A percentile compares a stretch with the other conserved stretches of the same genome.
Evolutionary conservation across 1,139 yeast species (phyloP).

Genomic region (Torulaspora pretoriensis): DNA sequence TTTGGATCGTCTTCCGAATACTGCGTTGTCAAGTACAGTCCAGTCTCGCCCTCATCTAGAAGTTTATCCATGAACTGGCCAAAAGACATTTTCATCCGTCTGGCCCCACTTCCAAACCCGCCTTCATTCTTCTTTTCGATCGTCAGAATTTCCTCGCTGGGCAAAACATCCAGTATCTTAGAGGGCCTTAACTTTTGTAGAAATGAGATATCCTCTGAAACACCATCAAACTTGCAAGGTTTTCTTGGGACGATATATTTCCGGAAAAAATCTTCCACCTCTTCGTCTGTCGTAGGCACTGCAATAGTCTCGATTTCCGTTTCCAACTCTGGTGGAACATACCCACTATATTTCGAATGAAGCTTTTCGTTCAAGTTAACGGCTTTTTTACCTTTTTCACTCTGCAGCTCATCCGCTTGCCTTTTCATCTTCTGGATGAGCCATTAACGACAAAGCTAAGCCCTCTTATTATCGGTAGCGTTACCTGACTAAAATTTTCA

Average conservation of each 20-base stretch:
- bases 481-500: background rate
- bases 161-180: slow-evolving; percentile 37
- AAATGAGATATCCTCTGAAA: slow-evolving; percentile 12
- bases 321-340: slow-evolving; percentile 10
- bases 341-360: slow-evolving; percentile 16
- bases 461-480: background rate
- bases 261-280: slow-evolving; percentile 16
- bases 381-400: background rate
- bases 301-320: slow-evolving; percentile 18
- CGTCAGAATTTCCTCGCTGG: slow-evolving; percentile 41
- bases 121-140: slow-evolving; percentile 53
- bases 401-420: background rate
- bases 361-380: slow-evolving; percentile 13
- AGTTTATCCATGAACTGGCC: slow-evolving; percentile 42
- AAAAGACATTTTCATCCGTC: slow-evolving; percentile 48
- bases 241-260: slow-evolving; percentile 20
- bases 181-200: slow-evolving; percentile 38
- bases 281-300: slow-evolving; percentile 19
- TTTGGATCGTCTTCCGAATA: slow-evolving; percentile 45
- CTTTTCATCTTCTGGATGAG: background rate
- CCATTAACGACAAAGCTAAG: background rate
- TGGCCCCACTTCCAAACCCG: slow-evolving; percentile 64
- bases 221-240: slow-evolving; percentile 27
- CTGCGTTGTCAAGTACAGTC: slow-evolving; percentile 63
- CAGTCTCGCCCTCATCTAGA: slow-evolving; percentile 41